Evolutionary conservation across 73 alveolate species (phyloP).

Genomic region (Blepharisma stoltei): DNA sequence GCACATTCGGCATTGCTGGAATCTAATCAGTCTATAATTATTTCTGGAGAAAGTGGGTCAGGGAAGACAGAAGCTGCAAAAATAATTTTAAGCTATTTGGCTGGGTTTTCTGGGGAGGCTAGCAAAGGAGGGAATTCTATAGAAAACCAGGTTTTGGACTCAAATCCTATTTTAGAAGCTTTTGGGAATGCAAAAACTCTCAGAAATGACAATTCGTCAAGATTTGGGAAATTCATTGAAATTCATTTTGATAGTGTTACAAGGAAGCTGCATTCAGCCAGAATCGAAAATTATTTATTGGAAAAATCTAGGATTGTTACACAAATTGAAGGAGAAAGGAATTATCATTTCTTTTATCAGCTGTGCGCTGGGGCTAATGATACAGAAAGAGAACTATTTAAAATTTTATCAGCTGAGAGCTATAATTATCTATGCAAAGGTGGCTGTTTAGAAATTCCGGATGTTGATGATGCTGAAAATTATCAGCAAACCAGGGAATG

Average conservation of each 20-base stretch:
- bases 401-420: not conserved
- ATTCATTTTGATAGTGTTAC: constrained; percentile 54
- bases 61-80: constrained; percentile 98
- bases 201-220: constrained; percentile 83
- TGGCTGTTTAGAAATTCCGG: constrained; percentile 37
- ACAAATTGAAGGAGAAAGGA: constrained; percentile 73
- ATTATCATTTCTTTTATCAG: constrained; percentile 85
- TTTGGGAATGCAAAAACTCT: constrained; percentile 98
- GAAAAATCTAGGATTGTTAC: constrained; percentile 86
- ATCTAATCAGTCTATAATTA: constrained; percentile 74
- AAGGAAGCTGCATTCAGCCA: constrained; percentile 70
- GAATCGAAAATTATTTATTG: constrained; percentile 76
- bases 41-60: constrained; percentile 98
- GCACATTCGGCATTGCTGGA: constrained; percentile 55
- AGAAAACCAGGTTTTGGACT: constrained; percentile 90
- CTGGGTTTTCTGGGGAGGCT: constrained; percentile 50
- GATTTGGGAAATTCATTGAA: constrained; percentile 98
- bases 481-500: constrained; percentile 71
- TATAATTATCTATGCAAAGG: constrained; percentile 33
- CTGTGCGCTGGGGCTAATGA: constrained; percentile 55
- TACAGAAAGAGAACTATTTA: constrained; percentile 53
- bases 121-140: constrained; percentile 47
- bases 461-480: constrained; percentile 68
- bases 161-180: constrained; percentile 97
- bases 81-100: constrained; percentile 78